Base-by-base conservation (phyloP, 345 rosid genomes). In the Barbarea vulgaris region DNA sequence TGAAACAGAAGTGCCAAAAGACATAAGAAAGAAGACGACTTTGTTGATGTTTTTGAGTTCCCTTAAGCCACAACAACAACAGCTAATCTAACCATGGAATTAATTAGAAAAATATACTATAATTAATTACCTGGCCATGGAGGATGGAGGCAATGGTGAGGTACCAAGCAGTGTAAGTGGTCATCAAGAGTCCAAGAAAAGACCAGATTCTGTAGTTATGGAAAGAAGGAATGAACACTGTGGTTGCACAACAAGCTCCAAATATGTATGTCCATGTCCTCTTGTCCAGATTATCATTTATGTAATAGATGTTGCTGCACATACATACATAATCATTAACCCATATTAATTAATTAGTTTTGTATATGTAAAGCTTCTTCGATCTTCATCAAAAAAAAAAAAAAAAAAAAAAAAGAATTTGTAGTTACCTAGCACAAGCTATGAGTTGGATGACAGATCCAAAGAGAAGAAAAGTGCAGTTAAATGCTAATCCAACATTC, bases 391-490 rank as follows among this genome's bases (percentile, higher is more conserved):
- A 47, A 15, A 7, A 70, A 51, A 7, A 71, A 60, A n/a, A n/a
- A n/a, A n/a, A n/a, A 10, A 6, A 24, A 33, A 4, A 70, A 50
- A 5, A 72, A 36, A 12, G 14, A 24, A 34, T 9, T 19, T 7
- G 19, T 5, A 19, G 56, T 83, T 83, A 89, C 98, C 98, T 93
- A 57, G 99, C 99, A 87, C 99, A 95, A 62, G 99, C 99, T 55
- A 95, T 95, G 87, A 95, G 97, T 55, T 95, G 99, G 84, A 95
- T 95, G 68, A 95, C 99, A 79, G 99, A 95, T 86, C 99, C 99
- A 83, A 95, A 92, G 74, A 95, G 87, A 78, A 95, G 97, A 74
- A 95, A 95, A n/a, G 99, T 95, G 84, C 97, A 95, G 80, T 95
- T 92, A 72, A 95, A 95, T 18, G 97, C 99, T 86, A 95, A 85